Evolutionary conservation across 2,329 filamentous ascomycete genomes (phyloP), one percentile per base, ranked within the genome.

Genomic region (Alternaria triticina): DNA sequence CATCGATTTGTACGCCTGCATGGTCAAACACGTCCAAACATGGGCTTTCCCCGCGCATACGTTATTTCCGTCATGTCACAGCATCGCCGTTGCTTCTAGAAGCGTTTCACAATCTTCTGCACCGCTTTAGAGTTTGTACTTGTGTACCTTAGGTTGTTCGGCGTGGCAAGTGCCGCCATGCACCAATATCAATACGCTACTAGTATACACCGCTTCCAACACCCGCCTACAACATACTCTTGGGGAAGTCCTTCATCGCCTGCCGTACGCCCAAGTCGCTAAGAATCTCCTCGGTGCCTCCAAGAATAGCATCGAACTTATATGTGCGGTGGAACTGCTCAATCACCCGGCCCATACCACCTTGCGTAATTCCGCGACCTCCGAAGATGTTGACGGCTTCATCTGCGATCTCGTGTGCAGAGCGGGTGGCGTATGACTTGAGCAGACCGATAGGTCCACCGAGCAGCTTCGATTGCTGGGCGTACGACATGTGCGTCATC

Each of bases 381-480:
- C 93, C 93, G 80, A 94, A 96, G 75, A 96, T 94, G 77, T 96
- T 93, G 6, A 93, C 90, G 3, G 92, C 87, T 74, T 94, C 90
- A 77, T 96, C 92, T 64, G 93, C 92, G 70, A 95, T 89, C 74
- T 96, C 92, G 77, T 95, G 91, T 1, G 92, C 91, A 44, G 89
- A 88, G 30, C 92, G 87, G 6, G 93, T 96, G 50, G 86, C 83
- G 79, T 89, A 91, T 79, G 91, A 91, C 83, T 97, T 97, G 62
- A 96, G 86, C 22, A 96, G 85, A 9, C 89, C 93, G 67, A 96
- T 94, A 27, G 93, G 92, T 0, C 93, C 93, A 57, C 90, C 91
- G 2, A 96, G 86, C 71, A 91, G 86, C 74, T 88, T 88, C 23
- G 90, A 85, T 79, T 96, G 93, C 77, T 95, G 82, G 57, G 86